Evolutionary conservation across 1,284 basidiomycete genomes (phyloP).

Genomic region (Ganoderma meredithae): DNA sequence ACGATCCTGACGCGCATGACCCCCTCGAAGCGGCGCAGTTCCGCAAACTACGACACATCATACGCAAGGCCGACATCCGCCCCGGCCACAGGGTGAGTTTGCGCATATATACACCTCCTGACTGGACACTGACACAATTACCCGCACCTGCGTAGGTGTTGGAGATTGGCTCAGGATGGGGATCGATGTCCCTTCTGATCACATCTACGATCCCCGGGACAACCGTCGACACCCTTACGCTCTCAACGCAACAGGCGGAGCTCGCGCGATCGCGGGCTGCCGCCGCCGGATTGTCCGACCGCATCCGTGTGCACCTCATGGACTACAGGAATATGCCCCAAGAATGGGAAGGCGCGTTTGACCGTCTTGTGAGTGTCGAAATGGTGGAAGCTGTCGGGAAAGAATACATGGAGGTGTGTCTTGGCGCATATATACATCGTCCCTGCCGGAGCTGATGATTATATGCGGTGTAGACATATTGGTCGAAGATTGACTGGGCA

Average conservation of each 20-base stretch:
- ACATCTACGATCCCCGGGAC: conserved; percentile 59
- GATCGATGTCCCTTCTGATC: conserved; percentile 76
- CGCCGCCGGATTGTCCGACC: conserved; percentile 43
- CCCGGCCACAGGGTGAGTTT: conserved; percentile 62
- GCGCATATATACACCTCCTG: conserved; percentile 9
- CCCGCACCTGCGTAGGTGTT: conserved; percentile 45
- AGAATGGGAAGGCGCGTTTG: conserved; percentile 71
- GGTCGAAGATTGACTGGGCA: conserved; percentile 72
- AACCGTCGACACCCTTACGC: conserved; percentile 77
- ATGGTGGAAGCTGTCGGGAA: conserved; percentile 85
- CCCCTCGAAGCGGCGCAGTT: conserved; percentile 74
- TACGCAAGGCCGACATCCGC: conserved; percentile 59
- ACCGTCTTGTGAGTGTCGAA: conserved; percentile 78
- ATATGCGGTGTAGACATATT: conserved; percentile 53
- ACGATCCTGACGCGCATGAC: conserved; percentile 44
- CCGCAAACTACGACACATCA: conserved; percentile 66
- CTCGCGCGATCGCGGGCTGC: conserved; percentile 70
- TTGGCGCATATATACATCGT: neutral
- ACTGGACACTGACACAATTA: neutral
- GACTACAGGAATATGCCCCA: conserved; percentile 75
- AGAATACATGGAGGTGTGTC: conserved; percentile 61
- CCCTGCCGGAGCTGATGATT: neutral
- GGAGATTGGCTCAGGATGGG: conserved; percentile 88
- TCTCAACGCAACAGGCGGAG: conserved; percentile 74
- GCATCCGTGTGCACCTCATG: conserved; percentile 77